phyloP scores from a whole-genome alignment of 257 asterid species.

The Eustoma russellianum region DNA sequence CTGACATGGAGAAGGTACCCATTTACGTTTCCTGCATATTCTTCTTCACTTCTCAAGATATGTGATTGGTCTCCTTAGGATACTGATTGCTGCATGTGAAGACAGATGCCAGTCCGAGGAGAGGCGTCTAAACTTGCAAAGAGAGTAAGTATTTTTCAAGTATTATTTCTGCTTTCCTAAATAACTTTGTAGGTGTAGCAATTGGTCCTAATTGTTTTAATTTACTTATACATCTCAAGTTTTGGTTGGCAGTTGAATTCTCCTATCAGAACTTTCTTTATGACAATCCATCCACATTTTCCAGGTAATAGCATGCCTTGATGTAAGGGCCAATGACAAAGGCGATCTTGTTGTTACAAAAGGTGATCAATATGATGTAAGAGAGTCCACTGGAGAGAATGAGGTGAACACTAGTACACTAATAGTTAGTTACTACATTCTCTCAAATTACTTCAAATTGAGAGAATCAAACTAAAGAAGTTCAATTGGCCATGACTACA shows the following conservation, averaged over 20 bases:
- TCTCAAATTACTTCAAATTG: too few species aligned
- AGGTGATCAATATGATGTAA: slow-evolving; percentile 96
- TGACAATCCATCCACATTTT: slow-evolving; percentile 12
- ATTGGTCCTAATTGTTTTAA: background rate
- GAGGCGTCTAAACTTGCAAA: slow-evolving; percentile 85
- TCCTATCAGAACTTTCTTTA: background rate
- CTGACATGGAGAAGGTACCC: slow-evolving; percentile 52
- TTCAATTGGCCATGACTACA: background rate
- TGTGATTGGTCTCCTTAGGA: slow-evolving; percentile 25
- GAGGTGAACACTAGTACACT: slow-evolving; percentile 37
- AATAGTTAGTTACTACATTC: too few species aligned
- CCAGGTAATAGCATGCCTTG: slow-evolving; percentile 99
- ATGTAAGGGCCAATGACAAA: slow-evolving; percentile 81
- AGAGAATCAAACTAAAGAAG: background rate
- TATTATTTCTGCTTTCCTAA: background rate
- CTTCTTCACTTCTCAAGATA: slow-evolving; percentile 11
- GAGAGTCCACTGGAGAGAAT: slow-evolving; percentile 66
- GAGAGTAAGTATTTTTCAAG: slow-evolving; percentile 49
- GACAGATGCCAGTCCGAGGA: slow-evolving; percentile 65
- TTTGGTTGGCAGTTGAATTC: too few species aligned
- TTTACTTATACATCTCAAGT: background rate
- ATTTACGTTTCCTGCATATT: slow-evolving; percentile 6
- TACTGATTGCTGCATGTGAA: slow-evolving; percentile 40
- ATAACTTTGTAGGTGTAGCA: too few species aligned
- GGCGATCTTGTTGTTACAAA: slow-evolving; percentile 97